Base-by-base conservation (phyloP, 331 rosid species). In the Malus hybrid region DNA sequence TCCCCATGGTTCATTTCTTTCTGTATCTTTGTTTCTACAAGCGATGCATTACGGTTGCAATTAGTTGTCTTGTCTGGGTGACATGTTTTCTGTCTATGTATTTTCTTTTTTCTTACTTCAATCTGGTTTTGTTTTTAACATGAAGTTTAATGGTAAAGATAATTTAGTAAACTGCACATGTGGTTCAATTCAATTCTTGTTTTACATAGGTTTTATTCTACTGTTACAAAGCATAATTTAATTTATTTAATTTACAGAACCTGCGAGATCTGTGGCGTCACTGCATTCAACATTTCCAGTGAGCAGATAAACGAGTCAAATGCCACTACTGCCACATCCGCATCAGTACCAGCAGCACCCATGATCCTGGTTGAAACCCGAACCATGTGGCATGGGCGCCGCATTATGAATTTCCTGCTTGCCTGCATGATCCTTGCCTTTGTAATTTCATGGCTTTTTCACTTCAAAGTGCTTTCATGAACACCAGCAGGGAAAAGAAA, bases 401-500 rank as follows among this genome's bases (percentile, higher is more conserved):
- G 83, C 22, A 81, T 84, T 48, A 81, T 81, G 83, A 84, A 84
- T 77, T 84, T 81, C 67, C 81, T 84, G 29, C 83, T 85, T 69
- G 86, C 84, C 65, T 79, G 84, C 74, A 79, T 82, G 83, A 79
- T 85, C 34, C 57, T 85, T 65, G 88, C 85, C 50, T 81, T 84
- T 54, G 78, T 82, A 52, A 72, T 82, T 71, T 84, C 88, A 19
- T 85, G 86, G 88, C 86, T 79, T 56, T 85, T 85, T 39, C 84
- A 85, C 84, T 85, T 85, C 86, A 82, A 82, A 67, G 70, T 76
- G 74, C 68, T 85, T 24, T 65, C 54, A 76, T 18, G 62, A 28
- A 62, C 63, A 34, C 46, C 63, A 10, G 31, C 19, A 27, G 18
- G 36, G 77, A n/a, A 22, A 27, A 39, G 71, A 24, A 62, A 33